Conservation (phyloP, 1,139 yeast species). For the Zygosaccharomyces sapae region DNA sequence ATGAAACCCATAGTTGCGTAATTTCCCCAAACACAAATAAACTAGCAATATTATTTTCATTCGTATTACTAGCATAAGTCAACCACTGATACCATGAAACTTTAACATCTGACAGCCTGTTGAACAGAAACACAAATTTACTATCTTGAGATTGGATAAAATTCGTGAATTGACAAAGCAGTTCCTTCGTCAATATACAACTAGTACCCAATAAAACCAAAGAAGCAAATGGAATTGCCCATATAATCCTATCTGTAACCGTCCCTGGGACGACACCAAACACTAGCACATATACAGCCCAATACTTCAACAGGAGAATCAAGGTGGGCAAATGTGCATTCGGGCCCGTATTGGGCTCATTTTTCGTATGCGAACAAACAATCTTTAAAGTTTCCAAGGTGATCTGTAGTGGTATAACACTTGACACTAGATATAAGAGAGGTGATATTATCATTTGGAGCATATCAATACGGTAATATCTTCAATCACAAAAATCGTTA, state of each 20-base stretch:
- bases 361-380: constrained; percentile 4
- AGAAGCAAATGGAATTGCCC: constrained; percentile 12
- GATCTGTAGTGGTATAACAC: constrained; percentile 19
- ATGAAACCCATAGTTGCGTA: constrained; percentile 12
- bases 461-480: neutral
- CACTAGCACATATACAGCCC: constrained; percentile 12
- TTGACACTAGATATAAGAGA: constrained; percentile 13
- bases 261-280: constrained; percentile 11
- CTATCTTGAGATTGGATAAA: constrained; percentile 13
- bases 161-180: constrained; percentile 10
- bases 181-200: constrained; percentile 13
- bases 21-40: constrained; percentile 14
- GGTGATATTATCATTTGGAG: constrained; percentile 11
- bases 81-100: constrained; percentile 16
- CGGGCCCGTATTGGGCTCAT: constrained; percentile 4
- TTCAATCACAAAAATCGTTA: neutral
- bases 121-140: constrained; percentile 13
- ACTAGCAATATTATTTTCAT: constrained; percentile 10
- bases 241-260: constrained; percentile 6
- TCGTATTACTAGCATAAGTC: constrained; percentile 10
- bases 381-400: constrained; percentile 20
- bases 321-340: constrained; percentile 8
- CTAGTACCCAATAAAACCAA: constrained; percentile 7
- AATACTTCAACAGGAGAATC: constrained; percentile 12
- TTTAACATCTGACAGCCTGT: constrained; percentile 12